Conservation (phyloP, 768 basidiomycete genomes). For the Auriculariales sp. region DNA sequence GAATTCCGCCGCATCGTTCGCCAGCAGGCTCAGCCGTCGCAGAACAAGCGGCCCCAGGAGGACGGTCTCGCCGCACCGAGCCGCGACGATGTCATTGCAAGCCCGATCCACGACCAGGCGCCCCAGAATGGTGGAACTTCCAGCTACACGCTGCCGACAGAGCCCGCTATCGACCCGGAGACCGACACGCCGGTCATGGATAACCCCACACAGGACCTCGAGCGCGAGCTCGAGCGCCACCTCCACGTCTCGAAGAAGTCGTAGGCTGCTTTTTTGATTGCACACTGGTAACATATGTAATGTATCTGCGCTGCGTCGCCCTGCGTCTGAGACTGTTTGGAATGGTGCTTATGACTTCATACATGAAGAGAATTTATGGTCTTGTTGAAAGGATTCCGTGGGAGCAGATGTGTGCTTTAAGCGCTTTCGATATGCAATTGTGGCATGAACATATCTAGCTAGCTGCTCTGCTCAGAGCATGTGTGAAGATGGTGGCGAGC, state of each 20-base stretch:
- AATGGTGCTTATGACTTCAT: no score
- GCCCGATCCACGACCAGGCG: slow-evolving; percentile 50
- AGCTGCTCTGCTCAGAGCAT: no score
- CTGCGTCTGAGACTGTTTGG: no score
- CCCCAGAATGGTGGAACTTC: slow-evolving; percentile 59
- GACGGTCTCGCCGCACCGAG: slow-evolving; percentile 42
- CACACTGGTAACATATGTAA: no score
- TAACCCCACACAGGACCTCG: slow-evolving; percentile 73
- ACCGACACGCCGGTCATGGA: slow-evolving; percentile 62
- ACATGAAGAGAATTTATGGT: no score
- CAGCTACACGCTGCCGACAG: slow-evolving; percentile 33
- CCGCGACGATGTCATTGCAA: slow-evolving; percentile 69
- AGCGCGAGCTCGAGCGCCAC: slow-evolving; percentile 43
- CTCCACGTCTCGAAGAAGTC: not conserved
- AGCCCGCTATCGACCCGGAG: slow-evolving; percentile 12
- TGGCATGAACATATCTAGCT: no score
- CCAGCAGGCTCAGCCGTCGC: slow-evolving; percentile 54
- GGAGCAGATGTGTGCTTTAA: no score
- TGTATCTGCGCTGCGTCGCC: no score
- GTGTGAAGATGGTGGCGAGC: no score
- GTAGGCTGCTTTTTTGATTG: no score
- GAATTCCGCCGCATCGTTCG: slow-evolving; percentile 83
- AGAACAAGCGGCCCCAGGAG: slow-evolving; percentile 67
- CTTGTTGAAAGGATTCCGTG: no score
- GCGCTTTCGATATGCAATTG: no score